Evolutionary conservation across 2,329 filamentous ascomycete genomes (phyloP), one percentile per base, ranked within the genome.

Genomic region (Akanthomyces uredinophilus): DNA sequence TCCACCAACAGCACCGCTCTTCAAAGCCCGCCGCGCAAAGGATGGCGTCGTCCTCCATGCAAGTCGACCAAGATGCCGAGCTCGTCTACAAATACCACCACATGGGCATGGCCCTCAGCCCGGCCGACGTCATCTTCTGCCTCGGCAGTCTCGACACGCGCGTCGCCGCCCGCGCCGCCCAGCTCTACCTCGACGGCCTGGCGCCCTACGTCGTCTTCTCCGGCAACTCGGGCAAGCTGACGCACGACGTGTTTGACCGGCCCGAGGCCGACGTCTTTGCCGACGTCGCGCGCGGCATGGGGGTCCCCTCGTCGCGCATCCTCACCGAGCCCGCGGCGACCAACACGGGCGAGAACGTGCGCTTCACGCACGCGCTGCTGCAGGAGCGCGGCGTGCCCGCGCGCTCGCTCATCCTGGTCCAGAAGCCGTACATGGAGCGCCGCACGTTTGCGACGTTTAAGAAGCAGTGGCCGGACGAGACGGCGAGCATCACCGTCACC

Each of bases 341-440:
- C 4, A 81, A 81, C 69, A 81, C 78, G 20, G 78, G 78, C 58
- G 78, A 80, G 66, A 81, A 80, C 60, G 75, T 80, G 41, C 76
- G 76, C 13, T 79, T 79, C 65, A 79, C 77, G 18, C 67, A 76
- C 43, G 70, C 67, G 0, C 64, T 80, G 11, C 68, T 81, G 1
- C 50, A 59, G 18, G 66, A 70, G 14, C 68, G 54, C 24, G 66
- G 70, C 0, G 49, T 77, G 8, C 51, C 43, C 1, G 59, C 72
- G 1, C 63, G 67, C 35, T 74, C 70, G 2, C 73, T 80, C 35
- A 69, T 80, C 18, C 69, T 80, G 1, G 78, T 80, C 10, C 78
- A 81, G 67, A 81, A 80, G 68, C 78, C 78, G 27, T 80, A 80
- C 63, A 81, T 80, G 78, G 78, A 80, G 67, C 68, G 78, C 39